phyloP scores from a whole-genome alignment of 345 rosid species.

The Eutrema heterophyllum region DNA sequence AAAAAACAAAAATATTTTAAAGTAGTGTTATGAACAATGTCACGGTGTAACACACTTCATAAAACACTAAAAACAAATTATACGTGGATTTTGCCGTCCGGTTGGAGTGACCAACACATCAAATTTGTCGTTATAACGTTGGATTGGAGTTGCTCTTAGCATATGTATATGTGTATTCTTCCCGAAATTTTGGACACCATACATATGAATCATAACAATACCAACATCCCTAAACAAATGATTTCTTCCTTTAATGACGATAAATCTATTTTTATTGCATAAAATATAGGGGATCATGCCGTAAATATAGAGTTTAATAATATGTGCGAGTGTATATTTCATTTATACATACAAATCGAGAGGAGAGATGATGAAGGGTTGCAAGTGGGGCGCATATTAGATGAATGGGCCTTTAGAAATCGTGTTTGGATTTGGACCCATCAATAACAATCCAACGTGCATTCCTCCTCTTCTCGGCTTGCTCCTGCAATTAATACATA shows the following conservation, averaged over 20 bases:
- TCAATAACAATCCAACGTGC: not conserved
- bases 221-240: not conserved
- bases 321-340: not conserved
- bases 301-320: not conserved
- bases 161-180: not conserved
- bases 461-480: not conserved
- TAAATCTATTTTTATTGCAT: not conserved
- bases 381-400: not conserved
- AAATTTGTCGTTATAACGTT: no score
- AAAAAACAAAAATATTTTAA: no score
- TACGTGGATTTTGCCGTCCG: no score
- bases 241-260: not conserved
- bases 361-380: not conserved
- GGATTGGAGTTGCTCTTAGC: no score
- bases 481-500: not conserved
- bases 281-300: not conserved
- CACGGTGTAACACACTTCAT: no score
- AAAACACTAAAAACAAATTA: no score
- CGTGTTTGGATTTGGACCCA: not conserved
- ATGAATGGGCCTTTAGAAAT: constrained; percentile 8
- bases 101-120: no score
- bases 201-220: not conserved
- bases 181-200: not conserved
- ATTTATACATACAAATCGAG: not conserved
- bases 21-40: no score